Percentiles rank a stretch among this genome's conserved stretches.
Evolutionary conservation across 805 yeast genomes (phyloP).

Genomic region (Teunomyces barrocoloradensis): DNA sequence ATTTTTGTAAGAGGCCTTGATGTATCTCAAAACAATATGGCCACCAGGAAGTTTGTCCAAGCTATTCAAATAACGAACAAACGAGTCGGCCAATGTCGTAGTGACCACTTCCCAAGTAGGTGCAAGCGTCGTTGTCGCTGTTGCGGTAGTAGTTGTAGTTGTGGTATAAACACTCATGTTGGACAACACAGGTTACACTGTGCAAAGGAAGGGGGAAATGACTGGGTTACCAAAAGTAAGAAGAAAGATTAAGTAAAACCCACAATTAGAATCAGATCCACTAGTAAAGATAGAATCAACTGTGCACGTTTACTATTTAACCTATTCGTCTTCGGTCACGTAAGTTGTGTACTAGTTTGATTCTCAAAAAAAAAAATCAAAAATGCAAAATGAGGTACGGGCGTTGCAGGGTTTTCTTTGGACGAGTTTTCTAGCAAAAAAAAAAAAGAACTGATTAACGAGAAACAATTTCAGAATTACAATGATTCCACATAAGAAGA

Average conservation of each 20-base stretch:
- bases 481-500: too few species aligned
- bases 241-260: neutral
- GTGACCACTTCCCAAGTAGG: conserved; percentile 38
- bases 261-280: neutral
- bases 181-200: neutral
- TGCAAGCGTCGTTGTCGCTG: conserved; percentile 28
- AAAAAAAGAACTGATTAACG: neutral
- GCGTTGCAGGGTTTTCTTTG: neutral
- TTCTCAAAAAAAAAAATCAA: conserved; percentile 1
- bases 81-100: conserved; percentile 30
- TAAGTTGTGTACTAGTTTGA: neutral
- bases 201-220: neutral
- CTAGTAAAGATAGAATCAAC: neutral
- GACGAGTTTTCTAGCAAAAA: neutral
- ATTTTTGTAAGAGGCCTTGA: conserved; percentile 82
- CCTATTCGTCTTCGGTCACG: conserved; percentile 1
- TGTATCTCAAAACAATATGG: conserved; percentile 60
- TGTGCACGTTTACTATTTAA: neutral
- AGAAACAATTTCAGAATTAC: too few species aligned
- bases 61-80: conserved; percentile 34
- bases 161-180: conserved; percentile 8
- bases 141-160: conserved; percentile 26
- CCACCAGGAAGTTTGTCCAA: conserved; percentile 55
- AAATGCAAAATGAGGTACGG: conserved; percentile 1
- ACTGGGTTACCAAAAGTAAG: neutral